Evolutionary conservation across 768 basidiomycete genomes (phyloP).

Genomic region (Lactarius deliciosus): DNA sequence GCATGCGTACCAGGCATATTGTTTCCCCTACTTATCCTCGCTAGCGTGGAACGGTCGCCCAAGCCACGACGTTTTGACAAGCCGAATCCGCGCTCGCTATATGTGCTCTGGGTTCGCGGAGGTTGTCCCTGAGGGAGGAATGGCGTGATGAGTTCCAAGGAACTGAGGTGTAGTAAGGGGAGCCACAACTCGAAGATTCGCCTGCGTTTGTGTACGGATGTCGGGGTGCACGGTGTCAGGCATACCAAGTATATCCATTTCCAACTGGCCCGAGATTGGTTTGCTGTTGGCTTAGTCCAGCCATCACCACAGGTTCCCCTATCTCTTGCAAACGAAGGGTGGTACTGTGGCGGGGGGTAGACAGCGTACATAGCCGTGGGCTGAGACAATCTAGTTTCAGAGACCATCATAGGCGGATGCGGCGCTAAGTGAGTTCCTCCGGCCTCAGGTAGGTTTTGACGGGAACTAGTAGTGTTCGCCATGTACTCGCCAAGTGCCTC

Average conservation of each 20-base stretch:
- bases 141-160: neutral
- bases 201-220: conserved; percentile 6
- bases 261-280: conserved; percentile 14
- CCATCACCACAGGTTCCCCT: conserved; percentile 10
- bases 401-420: conserved; percentile 12
- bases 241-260: conserved; percentile 21
- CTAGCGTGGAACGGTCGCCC: conserved; percentile 10
- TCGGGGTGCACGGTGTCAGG: conserved; percentile 12
- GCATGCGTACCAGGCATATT: conserved; percentile 8
- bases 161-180: neutral
- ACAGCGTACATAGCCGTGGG: conserved; percentile 11
- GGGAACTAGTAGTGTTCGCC: conserved; percentile 37
- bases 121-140: conserved; percentile 11
- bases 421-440: conserved; percentile 22
- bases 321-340: conserved; percentile 13
- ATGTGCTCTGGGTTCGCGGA: conserved; percentile 3
- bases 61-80: conserved; percentile 18
- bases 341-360: conserved; percentile 21
- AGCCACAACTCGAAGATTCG: neutral
- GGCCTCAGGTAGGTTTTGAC: conserved; percentile 37
- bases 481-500: conserved; percentile 73
- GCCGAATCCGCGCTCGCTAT: conserved; percentile 17
- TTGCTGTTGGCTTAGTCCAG: conserved; percentile 5
- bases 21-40: conserved; percentile 9
- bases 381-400: conserved; percentile 13